A percentile compares a stretch with the other conserved stretches of the same genome.
Evolutionary conservation across 2,329 filamentous ascomycete genomes (phyloP).

Genomic region (Aspergillus quadricinctus): DNA sequence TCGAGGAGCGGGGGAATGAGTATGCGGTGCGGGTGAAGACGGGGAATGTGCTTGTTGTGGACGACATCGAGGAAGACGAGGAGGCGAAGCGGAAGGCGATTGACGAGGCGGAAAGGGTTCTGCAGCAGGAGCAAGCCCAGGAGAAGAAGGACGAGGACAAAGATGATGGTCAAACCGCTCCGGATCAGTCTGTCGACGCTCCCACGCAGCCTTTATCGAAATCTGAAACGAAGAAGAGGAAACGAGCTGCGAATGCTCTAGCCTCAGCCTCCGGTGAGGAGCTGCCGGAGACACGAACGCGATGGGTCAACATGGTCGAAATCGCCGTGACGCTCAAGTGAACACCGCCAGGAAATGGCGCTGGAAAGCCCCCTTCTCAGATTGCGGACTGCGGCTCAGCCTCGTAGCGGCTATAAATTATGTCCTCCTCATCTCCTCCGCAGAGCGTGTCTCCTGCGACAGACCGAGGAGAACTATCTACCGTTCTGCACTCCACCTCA

Average conservation of each 20-base stretch:
- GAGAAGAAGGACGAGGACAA: constrained; percentile 13
- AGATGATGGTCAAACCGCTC: constrained; percentile 10
- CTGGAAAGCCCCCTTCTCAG: background rate
- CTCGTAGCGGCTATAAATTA: background rate
- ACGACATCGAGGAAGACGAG: constrained; percentile 52
- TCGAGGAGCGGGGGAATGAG: constrained; percentile 48
- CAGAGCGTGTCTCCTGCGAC: background rate
- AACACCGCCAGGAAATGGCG: constrained; percentile 4
- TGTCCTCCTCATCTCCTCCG: background rate
- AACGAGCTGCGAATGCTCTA: constrained; percentile 17
- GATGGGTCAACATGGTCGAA: constrained; percentile 47
- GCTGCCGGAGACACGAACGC: constrained; percentile 41
- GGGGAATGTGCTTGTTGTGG: constrained; percentile 54
- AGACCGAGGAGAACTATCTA: background rate
- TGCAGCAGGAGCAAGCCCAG: constrained; percentile 12
- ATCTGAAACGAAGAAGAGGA: constrained; percentile 26
- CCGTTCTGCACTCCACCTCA: background rate
- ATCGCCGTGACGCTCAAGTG: constrained; percentile 41
- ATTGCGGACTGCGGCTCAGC: background rate
- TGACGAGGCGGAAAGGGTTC: constrained; percentile 21
- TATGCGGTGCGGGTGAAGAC: constrained; percentile 52
- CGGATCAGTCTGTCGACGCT: background rate
- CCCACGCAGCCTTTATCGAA: constrained; percentile 11
- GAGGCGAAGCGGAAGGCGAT: constrained; percentile 23
- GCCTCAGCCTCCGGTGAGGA: constrained; percentile 32